These are phyloP conservation scores for Tolypocladium cylindrosporum DNA, from an alignment of 2,329 filamentous ascomycete species.

Conservation along the genomic window DNA sequence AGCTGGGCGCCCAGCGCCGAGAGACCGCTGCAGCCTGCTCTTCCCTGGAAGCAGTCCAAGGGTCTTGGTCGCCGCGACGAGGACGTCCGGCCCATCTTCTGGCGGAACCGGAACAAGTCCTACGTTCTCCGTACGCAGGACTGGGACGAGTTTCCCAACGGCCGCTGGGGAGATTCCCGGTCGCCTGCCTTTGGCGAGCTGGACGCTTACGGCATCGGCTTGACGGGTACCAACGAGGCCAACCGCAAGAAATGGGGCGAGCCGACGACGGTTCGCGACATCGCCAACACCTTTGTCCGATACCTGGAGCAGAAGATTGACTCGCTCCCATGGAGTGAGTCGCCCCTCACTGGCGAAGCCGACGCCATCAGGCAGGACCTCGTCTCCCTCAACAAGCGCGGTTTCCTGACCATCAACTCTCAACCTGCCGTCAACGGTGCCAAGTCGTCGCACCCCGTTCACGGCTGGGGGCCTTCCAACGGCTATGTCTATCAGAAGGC, in stretches of 20 bases:
- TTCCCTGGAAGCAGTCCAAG: constrained; percentile 94
- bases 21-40: constrained; percentile 73
- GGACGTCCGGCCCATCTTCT: constrained; percentile 96
- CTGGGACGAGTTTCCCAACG: constrained; percentile 99
- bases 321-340: constrained; percentile 88
- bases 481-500: constrained; percentile 98
- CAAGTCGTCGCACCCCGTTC: constrained; percentile 75
- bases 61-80: constrained; percentile 81
- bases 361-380: constrained; percentile 68
- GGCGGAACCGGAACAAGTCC: constrained; percentile 92
- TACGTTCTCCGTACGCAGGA: constrained; percentile 94
- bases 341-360: constrained; percentile 74
- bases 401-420: constrained; percentile 92
- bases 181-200: constrained; percentile 94
- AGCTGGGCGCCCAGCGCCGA: constrained; percentile 68
- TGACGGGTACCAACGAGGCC: constrained; percentile 91
- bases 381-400: constrained; percentile 72
- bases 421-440: constrained; percentile 89
- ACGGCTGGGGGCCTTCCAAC: constrained; percentile 90
- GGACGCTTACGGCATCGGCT: constrained; percentile 84
- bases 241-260: constrained; percentile 94
- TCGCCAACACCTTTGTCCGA: constrained; percentile 72
- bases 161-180: constrained; percentile 93
- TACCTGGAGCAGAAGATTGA: constrained; percentile 77
- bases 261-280: constrained; percentile 67